Percentiles rank a stretch among this genome's conserved stretches.
These are phyloP conservation scores for Chiua sp. DNA, from an alignment of 1,284 basidiomycete species.

Conservation along the genomic window DNA sequence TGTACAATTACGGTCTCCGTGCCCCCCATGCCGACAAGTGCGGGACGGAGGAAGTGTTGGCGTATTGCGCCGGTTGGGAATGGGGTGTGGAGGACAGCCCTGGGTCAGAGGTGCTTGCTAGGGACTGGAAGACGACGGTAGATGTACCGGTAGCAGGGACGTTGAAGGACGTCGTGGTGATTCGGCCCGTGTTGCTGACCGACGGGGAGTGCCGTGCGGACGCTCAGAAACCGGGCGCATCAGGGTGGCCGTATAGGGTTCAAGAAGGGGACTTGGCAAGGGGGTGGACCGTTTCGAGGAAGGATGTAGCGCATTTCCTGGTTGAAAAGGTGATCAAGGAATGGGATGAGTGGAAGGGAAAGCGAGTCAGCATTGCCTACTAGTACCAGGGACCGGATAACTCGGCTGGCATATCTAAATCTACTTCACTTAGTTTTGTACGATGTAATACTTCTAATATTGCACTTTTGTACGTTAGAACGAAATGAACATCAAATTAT, in stretches of 20 bases:
- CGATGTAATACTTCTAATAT: too few relatives aligned
- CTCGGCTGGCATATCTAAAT: too few relatives aligned
- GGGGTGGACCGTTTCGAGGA: conserved; percentile 60
- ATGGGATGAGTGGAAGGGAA: conserved; percentile 60
- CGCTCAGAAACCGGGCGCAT: conserved; percentile 2
- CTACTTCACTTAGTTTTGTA: too few relatives aligned
- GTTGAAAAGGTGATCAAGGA: conserved; percentile 50
- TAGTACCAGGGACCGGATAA: too few relatives aligned
- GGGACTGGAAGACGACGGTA: conserved; percentile 43
- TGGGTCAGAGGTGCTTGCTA: conserved; percentile 42
- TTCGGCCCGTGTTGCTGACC: conserved; percentile 62
- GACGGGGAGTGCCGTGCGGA: conserved; percentile 57
- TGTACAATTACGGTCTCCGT: conserved; percentile 49
- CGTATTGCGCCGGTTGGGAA: conserved; percentile 49
- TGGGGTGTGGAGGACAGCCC: conserved; percentile 49
- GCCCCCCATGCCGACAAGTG: conserved; percentile 61
- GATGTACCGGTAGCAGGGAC: conserved; percentile 47
- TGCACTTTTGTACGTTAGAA: too few relatives aligned
- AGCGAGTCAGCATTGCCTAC: conserved; percentile 48
- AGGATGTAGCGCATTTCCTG: conserved; percentile 71
- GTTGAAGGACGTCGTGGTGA: conserved; percentile 50
- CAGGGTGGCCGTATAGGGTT: conserved; percentile 41
- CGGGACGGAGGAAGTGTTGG: conserved; percentile 54
- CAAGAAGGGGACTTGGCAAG: conserved; percentile 43
- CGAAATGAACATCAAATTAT: too few relatives aligned